These are phyloP conservation scores for Aureobasidium lini DNA, from an alignment of 2,329 filamentous ascomycete genomes.

Conservation along the genomic window DNA sequence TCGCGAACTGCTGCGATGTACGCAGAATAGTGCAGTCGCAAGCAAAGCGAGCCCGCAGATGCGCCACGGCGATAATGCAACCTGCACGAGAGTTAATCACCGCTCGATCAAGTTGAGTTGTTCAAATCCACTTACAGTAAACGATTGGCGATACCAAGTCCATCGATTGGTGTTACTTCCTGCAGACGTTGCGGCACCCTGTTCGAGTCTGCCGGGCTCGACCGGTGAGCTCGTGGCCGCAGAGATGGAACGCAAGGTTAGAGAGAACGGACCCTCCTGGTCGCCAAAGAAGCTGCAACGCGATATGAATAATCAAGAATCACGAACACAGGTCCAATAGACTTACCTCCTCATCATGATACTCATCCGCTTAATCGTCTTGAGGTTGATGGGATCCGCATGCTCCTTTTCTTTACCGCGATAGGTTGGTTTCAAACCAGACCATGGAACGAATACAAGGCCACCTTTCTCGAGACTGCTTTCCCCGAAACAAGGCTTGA, in stretches of 20 bases:
- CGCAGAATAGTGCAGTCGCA: conserved; percentile 2
- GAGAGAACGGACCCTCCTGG: conserved; percentile 61
- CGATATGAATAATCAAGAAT: conserved; percentile 2
- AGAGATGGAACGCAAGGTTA: conserved; percentile 50
- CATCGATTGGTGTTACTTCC: background rate
- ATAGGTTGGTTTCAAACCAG: conserved; percentile 62
- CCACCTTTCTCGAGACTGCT: conserved; percentile 21
- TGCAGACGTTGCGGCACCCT: conserved; percentile 3
- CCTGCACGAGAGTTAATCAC: background rate
- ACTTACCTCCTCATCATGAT: conserved; percentile 75
- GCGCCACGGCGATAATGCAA: conserved; percentile 11
- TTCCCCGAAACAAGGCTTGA: conserved; percentile 29
- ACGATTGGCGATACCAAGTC: conserved; percentile 1
- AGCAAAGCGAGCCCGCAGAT: conserved; percentile 10
- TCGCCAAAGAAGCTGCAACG: conserved; percentile 62
- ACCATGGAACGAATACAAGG: conserved; percentile 54
- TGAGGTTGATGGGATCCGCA: conserved; percentile 51
- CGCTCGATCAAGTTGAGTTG: background rate
- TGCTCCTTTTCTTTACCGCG: conserved; percentile 59
- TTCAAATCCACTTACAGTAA: background rate
- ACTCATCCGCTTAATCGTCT: conserved; percentile 57
- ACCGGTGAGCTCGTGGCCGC: conserved; percentile 25
- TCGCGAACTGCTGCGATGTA: conserved; percentile 4
- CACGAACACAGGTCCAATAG: background rate
- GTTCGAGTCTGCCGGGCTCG: background rate